Base-by-base conservation (phyloP, 2,329 filamentous ascomycete species). In the Alternaria incomplexa region DNA sequence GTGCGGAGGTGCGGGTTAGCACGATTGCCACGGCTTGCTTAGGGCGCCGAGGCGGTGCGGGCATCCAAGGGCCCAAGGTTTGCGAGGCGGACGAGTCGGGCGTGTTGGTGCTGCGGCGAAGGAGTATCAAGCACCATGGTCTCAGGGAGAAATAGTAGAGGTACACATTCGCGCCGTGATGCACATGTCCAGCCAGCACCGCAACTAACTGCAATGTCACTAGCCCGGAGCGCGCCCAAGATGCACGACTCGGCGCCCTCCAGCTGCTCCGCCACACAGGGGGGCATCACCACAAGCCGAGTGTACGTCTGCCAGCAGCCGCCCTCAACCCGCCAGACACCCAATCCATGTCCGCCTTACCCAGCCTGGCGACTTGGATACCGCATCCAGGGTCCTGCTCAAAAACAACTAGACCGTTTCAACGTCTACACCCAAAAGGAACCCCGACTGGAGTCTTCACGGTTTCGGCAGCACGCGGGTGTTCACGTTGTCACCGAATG, bases 1-100 rank as follows among this genome's bases (percentile, higher is more conserved):
- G 64, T 67, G 70, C 66, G 64, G 68, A 65, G 64, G 51, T 45
- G 57, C 58, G 45, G 52, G 56, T 50, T 26, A 47, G 66, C 59
- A 62, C 62, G 56, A 58, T 62, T 60, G 67, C 69, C 70, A 67
- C 66, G 66, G 68, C 61, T 55, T 61, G 56, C 56, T 71, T 59
- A 66, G 58, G 60, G 59, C 28, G 56, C 53, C 46, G 43, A 44
- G 40, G 57, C 52, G 61, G 36, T 48, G 46, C 51, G 66, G 53
- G 59, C 65, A 67, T 66, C 60, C 58, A 66, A 63, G 53, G 50
- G 50, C 52, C 36, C 36, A 40, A 40, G 61, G 46, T 40, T 40
- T 40, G 58, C 57, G 61, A 25, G 61, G 60, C 48, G 57, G 64
- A 45, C 47, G 53, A 23, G 23, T 40, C 44, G 52, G 40, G 50